Evolutionary conservation across 768 basidiomycete species (phyloP), one percentile per base, ranked within the genome.

Genomic region (Suillus lakei): DNA sequence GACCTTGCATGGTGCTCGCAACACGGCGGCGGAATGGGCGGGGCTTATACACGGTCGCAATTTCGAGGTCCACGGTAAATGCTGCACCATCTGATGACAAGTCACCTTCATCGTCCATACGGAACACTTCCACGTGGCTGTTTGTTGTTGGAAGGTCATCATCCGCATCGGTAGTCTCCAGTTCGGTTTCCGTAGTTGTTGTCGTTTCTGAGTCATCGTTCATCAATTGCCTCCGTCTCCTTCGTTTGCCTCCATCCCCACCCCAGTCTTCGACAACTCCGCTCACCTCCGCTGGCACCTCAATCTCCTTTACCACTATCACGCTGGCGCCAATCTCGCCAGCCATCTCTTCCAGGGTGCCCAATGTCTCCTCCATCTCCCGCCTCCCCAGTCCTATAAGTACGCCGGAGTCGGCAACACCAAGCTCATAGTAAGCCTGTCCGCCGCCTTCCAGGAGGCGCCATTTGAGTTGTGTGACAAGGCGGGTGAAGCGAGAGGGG

Each of bases 391-490:
- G 85, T 2, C 96, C 96, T 60, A 98, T 85, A 34, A 98, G 88
- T 5, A 88, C 86, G 2, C 96, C 96, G 1, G 92, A 91, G 74
- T 99, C 96, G 28, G 91, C 89, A 0, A 99, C 91, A 1, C 88
- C 88, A 13, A 90, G 83, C 67, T 95, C 93, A 67, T 95, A 95
- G 74, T 92, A 90, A 0, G 93, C 93, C 71, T 90, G 88, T 1
- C 92, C 92, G 2, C 90, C 88, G 18, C 94, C 94, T 74, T 95
- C 91, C 56, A 92, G 85, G 10, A 96, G 84, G 3, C 96, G 87
- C 96, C 97, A 98, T 73, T 97, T 96, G 77, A 98, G 87, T 78
- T 98, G 96, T 0, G 96, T 98, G 63, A 95, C 92, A 26, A 99
- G 90, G 66, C 90, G 87, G 4, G 86, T 85, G 69, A 94, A 93